Evolutionary conservation across 768 basidiomycete species (phyloP).

Genomic region (Gelatoporia subvermispora): DNA sequence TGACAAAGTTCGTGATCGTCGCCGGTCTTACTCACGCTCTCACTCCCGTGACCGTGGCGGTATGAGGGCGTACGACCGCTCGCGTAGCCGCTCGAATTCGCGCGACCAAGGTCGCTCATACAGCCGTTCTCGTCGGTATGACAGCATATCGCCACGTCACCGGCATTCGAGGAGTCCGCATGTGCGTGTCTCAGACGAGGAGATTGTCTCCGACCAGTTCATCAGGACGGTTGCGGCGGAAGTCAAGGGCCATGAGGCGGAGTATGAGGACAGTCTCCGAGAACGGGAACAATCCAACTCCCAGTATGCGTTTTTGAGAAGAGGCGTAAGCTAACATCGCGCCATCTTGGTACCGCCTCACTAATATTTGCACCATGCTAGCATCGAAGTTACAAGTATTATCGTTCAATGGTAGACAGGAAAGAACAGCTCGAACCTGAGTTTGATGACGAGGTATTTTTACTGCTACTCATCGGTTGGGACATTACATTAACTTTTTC

Average conservation of each 20-base stretch:
- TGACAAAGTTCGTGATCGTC: constrained; percentile 22
- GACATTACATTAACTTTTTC: neutral
- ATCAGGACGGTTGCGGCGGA: constrained; percentile 84
- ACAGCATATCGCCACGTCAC: constrained; percentile 44
- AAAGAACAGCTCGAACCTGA: constrained; percentile 52
- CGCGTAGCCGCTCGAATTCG: constrained; percentile 17
- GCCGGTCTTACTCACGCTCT: constrained; percentile 38
- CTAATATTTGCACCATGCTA: constrained; percentile 25
- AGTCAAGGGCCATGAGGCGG: constrained; percentile 72
- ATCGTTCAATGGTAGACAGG: constrained; percentile 62
- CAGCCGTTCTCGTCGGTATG: constrained; percentile 28
- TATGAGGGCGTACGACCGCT: constrained; percentile 12
- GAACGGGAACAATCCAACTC: constrained; percentile 77
- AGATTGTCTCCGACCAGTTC: constrained; percentile 77
- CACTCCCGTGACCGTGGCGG: constrained; percentile 30
- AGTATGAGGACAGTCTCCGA: constrained; percentile 70
- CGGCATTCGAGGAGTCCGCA: constrained; percentile 22
- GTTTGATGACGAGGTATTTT: constrained; percentile 71
- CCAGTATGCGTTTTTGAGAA: constrained; percentile 73
- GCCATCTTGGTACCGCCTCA: neutral
- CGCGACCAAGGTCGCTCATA: constrained; percentile 35
- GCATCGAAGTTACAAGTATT: constrained; percentile 71
- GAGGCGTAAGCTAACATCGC: constrained; percentile 40
- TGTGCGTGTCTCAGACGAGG: constrained; percentile 42
- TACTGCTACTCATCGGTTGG: no score